A percentile compares a stretch with the other conserved stretches of the same genome.
Conservation (phyloP, 2,329 filamentous ascomycete species). For the Fusarium illudens region DNA sequence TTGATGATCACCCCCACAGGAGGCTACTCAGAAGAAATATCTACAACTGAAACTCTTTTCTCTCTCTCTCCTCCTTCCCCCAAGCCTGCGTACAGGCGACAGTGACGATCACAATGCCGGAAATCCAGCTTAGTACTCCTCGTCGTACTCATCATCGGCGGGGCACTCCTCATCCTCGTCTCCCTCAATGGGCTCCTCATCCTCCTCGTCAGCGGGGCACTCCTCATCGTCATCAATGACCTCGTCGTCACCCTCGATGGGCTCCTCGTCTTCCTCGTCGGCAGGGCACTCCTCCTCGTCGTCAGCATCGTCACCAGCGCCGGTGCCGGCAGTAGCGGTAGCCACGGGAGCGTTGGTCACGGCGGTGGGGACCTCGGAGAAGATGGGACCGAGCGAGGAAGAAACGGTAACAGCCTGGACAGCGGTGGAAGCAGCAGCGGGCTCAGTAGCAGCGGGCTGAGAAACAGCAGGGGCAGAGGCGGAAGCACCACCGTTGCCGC, state of each 20-base stretch:
- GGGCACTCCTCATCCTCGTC: conserved; percentile 20
- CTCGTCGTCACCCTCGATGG: conserved; percentile 8
- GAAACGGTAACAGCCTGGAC: conserved; percentile 18
- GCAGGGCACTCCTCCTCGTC: conserved; percentile 18
- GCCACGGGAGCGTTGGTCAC: conserved; percentile 15
- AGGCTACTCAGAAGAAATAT: conserved; percentile 41
- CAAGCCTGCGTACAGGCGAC: not conserved
- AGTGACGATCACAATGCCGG: conserved; percentile 9
- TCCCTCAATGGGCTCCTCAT: conserved; percentile 13
- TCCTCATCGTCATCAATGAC: not conserved
- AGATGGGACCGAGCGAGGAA: conserved; percentile 1
- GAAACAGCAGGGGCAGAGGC: conserved; percentile 13
- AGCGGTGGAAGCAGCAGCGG: conserved; percentile 6
- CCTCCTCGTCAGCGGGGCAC: conserved; percentile 4
- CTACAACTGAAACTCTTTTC: conserved; percentile 35
- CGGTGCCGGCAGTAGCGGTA: not conserved
- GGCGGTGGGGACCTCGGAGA: conserved; percentile 9
- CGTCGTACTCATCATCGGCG: conserved; percentile 15
- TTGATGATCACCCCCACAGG: conserved; percentile 40
- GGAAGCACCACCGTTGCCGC: conserved; percentile 6
- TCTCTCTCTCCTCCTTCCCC: not conserved
- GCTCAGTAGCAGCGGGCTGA: conserved; percentile 5
- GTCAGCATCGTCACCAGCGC: conserved; percentile 26
- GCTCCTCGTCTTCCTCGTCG: conserved; percentile 15
- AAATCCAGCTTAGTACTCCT: conserved; percentile 4